A percentile compares a stretch with the other conserved stretches of the same genome.
These are phyloP conservation scores for Stephania japonica DNA, from an alignment of 164 flowering plant species.

Conservation along the genomic window DNA sequence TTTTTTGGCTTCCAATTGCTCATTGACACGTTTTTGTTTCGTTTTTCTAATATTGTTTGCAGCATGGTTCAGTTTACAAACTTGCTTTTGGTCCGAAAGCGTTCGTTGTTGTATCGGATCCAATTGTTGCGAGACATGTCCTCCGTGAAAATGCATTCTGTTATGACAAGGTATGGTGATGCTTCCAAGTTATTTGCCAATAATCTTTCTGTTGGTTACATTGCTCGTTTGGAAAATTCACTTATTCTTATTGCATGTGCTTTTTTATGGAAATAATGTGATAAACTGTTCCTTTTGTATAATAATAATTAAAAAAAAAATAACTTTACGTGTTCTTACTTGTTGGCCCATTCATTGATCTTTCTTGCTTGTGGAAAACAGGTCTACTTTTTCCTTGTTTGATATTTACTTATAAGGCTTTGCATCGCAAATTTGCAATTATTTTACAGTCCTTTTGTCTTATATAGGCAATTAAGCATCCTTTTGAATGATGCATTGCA, in stretches of 20 bases:
- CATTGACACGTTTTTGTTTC: neutral
- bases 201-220: neutral
- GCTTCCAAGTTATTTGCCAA: neutral
- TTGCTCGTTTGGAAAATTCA: neutral
- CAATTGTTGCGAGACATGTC: constrained; percentile 83
- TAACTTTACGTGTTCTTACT: neutral
- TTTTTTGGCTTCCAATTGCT: neutral
- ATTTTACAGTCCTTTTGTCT: neutral
- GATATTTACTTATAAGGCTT: neutral
- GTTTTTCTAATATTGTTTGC: constrained; percentile 22
- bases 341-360: neutral
- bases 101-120: constrained; percentile 94
- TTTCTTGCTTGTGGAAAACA: neutral
- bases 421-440: neutral
- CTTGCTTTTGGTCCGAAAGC: constrained; percentile 98
- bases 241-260: too few relatives aligned
- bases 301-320: too few relatives aligned
- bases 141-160: constrained; percentile 89
- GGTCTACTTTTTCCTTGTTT: neutral
- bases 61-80: constrained; percentile 95
- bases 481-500: neutral
- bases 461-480: neutral
- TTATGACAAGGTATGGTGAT: constrained; percentile 80
- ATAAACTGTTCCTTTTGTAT: too few relatives aligned
- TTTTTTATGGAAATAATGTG: too few relatives aligned